Conservation (phyloP, 2,329 filamentous ascomycete species). For the Akanthomyces muscarius region DNA sequence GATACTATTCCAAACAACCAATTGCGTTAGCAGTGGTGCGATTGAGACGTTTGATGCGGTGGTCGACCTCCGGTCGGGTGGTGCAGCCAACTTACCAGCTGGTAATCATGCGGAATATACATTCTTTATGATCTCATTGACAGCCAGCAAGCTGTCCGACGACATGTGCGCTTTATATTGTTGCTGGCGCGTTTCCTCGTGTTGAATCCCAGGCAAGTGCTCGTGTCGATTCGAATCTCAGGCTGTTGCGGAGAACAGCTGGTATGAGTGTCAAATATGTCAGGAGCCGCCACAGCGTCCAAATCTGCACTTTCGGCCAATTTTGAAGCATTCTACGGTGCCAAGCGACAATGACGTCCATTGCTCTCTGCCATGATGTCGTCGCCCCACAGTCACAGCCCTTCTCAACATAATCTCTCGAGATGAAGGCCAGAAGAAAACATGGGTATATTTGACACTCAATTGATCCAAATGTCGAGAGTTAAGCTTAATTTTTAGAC, state of each 20-base stretch:
- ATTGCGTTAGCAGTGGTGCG: too few species aligned
- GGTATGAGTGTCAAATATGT: too few species aligned
- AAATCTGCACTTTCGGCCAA: neutral
- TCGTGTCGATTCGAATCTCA: too few species aligned
- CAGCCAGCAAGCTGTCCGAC: too few species aligned
- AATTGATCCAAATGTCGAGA: neutral
- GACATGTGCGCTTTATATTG: too few species aligned
- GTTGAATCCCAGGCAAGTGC: too few species aligned
- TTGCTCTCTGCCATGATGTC: neutral
- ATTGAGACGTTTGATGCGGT: too few species aligned
- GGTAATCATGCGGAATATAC: neutral
- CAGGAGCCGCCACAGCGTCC: neutral
- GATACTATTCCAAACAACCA: neutral
- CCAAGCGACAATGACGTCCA: conserved; percentile 7
- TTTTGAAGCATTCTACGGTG: neutral
- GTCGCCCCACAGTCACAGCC: conserved; percentile 1
- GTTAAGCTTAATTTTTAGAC: neutral
- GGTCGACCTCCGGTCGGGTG: neutral
- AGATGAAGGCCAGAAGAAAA: neutral
- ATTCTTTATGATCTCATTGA: neutral
- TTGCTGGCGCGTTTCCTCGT: too few species aligned
- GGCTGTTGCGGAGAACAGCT: too few species aligned
- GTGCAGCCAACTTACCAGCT: neutral
- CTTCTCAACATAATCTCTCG: neutral
- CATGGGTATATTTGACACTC: too few species aligned